Evolutionary conservation across 1,284 basidiomycete genomes (phyloP).

Genomic region (Ganoderma lingzhi): DNA sequence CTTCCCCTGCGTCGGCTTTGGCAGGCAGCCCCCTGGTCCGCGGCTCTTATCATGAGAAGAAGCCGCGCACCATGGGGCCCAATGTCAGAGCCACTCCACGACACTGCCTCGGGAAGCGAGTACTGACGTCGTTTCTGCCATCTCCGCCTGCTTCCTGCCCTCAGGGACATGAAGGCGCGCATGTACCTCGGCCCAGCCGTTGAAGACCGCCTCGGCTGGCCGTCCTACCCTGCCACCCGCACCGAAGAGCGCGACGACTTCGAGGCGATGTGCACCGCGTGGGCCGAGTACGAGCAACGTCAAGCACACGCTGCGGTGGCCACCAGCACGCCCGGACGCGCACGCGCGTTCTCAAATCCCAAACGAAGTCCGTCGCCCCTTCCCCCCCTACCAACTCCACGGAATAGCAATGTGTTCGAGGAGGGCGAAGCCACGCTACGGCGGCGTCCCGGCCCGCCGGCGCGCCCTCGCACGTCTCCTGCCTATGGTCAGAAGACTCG

Average conservation of each 20-base stretch:
- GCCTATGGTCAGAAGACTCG: slow-evolving; percentile 1
- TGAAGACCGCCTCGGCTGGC: slow-evolving; percentile 58
- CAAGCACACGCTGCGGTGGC: slow-evolving; percentile 12
- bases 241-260: slow-evolving; percentile 59
- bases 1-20: slow-evolving; percentile 14
- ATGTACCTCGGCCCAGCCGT: slow-evolving; percentile 55
- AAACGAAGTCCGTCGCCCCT: slow-evolving; percentile 12
- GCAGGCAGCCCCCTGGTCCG: slow-evolving; percentile 14
- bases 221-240: slow-evolving; percentile 42
- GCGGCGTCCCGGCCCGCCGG: not conserved
- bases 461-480: not conserved
- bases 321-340: slow-evolving; percentile 7
- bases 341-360: slow-evolving; percentile 7
- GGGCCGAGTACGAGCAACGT: slow-evolving; percentile 50
- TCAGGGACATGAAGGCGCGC: slow-evolving; percentile 71
- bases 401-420: slow-evolving; percentile 1
- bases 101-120: slow-evolving; percentile 6
- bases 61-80: slow-evolving; percentile 12
- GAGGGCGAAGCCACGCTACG: not conserved
- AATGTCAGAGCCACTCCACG: slow-evolving; percentile 12
- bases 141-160: slow-evolving; percentile 10
- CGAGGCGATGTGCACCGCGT: slow-evolving; percentile 61
- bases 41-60: slow-evolving; percentile 12
- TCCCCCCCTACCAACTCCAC: slow-evolving; percentile 7
- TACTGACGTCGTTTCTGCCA: slow-evolving; percentile 18